phyloP scores from a whole-genome alignment of 306 rosid species.

The Quercus alba region DNA sequence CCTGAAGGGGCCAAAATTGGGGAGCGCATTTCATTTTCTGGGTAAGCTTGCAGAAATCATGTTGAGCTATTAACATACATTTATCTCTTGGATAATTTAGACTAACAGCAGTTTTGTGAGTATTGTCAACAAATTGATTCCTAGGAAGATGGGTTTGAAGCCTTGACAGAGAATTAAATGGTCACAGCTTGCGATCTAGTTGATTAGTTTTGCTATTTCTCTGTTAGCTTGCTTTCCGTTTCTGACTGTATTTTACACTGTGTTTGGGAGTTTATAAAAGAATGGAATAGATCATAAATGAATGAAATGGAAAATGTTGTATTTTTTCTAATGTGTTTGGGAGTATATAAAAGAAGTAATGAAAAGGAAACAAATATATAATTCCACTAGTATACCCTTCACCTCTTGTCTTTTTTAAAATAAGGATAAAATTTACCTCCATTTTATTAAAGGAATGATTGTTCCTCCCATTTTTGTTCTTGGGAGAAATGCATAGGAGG shows the following conservation, averaged over 20 bases:
- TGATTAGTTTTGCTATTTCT: neutral
- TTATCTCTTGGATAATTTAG: neutral
- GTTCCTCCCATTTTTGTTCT: too few relatives aligned
- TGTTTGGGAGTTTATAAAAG: too few relatives aligned
- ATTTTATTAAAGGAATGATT: too few relatives aligned
- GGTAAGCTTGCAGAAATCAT: slow-evolving; percentile 46
- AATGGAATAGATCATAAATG: too few relatives aligned
- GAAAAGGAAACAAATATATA: too few relatives aligned
- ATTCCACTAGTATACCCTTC: too few relatives aligned
- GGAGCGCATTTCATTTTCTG: slow-evolving; percentile 71
- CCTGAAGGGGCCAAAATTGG: slow-evolving; percentile 85
- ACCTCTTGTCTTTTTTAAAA: too few relatives aligned
- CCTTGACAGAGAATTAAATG: neutral
- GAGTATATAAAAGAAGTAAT: too few relatives aligned
- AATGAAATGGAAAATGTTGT: too few relatives aligned
- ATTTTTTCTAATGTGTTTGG: too few relatives aligned
- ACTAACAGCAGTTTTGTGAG: neutral
- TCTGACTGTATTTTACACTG: neutral
- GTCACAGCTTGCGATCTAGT: neutral
- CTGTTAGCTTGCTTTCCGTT: neutral
- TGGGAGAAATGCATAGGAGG: too few relatives aligned
- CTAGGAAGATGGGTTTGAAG: neutral
- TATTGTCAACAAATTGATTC: neutral
- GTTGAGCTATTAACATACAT: slow-evolving; percentile 3
- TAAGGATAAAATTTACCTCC: too few relatives aligned